Percentiles rank a stretch among this genome's conserved stretches.
phyloP scores from a whole-genome alignment of 1,139 yeast species.

The Hansenula sp. region DNA sequence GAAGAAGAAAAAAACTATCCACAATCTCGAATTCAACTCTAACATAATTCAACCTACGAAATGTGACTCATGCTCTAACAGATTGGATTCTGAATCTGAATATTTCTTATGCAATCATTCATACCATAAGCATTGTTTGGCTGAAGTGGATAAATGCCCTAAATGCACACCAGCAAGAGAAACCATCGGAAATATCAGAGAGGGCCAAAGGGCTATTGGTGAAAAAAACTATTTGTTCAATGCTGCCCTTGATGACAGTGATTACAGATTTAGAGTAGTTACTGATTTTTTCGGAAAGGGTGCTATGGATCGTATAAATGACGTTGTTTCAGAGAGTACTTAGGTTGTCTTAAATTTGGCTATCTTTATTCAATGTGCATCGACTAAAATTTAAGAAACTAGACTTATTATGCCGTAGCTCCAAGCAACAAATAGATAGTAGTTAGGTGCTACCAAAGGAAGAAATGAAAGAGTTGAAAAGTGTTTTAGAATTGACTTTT shows the following conservation, averaged over 20 bases:
- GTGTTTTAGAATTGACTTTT: too few species aligned
- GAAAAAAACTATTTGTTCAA: slow-evolving; percentile 63
- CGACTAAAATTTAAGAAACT: too few species aligned
- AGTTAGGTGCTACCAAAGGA: too few species aligned
- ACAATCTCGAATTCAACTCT: slow-evolving; percentile 44
- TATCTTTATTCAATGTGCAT: not conserved
- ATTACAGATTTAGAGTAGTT: slow-evolving; percentile 61
- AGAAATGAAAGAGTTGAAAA: not conserved
- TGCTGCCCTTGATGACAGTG: slow-evolving; percentile 52
- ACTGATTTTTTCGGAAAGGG: slow-evolving; percentile 87
- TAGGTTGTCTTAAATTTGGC: not conserved
- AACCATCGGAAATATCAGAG: slow-evolving; percentile 54
- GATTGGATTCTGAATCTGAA: slow-evolving; percentile 73
- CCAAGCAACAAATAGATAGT: too few species aligned
- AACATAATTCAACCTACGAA: slow-evolving; percentile 62
- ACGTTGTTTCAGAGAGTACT: slow-evolving; percentile 7
- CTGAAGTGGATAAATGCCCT: slow-evolving; percentile 61
- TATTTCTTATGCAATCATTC: slow-evolving; percentile 89
- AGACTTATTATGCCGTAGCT: too few species aligned
- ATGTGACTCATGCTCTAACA: slow-evolving; percentile 68
- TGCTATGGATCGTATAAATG: slow-evolving; percentile 51
- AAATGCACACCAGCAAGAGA: slow-evolving; percentile 67
- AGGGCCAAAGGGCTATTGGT: slow-evolving; percentile 57
- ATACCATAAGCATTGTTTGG: slow-evolving; percentile 79
- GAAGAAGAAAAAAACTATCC: slow-evolving; percentile 48